phyloP scores from a whole-genome alignment of 306 rosid species.

The Phaseolus lunatus region DNA sequence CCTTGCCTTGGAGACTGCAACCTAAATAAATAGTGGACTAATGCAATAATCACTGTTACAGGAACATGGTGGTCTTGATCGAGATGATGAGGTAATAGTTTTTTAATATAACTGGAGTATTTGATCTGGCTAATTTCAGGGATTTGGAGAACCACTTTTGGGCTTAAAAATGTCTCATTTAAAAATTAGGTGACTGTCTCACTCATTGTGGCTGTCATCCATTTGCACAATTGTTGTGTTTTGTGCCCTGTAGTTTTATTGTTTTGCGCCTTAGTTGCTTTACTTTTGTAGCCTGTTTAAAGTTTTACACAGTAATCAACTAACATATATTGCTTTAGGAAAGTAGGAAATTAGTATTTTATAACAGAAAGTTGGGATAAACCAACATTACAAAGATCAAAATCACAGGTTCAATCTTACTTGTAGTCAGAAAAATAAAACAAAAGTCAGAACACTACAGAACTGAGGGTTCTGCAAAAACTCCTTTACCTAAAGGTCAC shows the following conservation, averaged over 20 bases:
- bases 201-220: slow-evolving; percentile 28
- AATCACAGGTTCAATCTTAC: background rate
- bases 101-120: slow-evolving; percentile 28
- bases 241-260: slow-evolving; percentile 27
- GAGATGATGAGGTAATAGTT: slow-evolving; percentile 87
- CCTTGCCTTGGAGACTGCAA: background rate
- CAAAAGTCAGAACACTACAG: background rate
- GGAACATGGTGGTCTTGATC: slow-evolving; percentile 75
- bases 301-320: slow-evolving; percentile 2
- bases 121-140: slow-evolving; percentile 25
- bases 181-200: background rate
- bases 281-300: background rate
- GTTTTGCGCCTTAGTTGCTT: background rate
- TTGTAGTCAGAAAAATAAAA: too few relatives aligned
- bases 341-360: slow-evolving; percentile 8
- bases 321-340: background rate
- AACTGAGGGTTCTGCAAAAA: background rate
- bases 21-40: slow-evolving; percentile 23
- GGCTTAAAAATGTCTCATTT: slow-evolving; percentile 27
- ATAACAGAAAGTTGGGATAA: slow-evolving; percentile 14
- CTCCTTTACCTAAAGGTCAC: background rate
- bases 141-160: slow-evolving; percentile 37
- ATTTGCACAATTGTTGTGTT: slow-evolving; percentile 25
- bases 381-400: background rate
- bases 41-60: slow-evolving; percentile 52